Conservation (phyloP, 495 filamentous ascomycete species). For the Corynascus novoguineensis region DNA sequence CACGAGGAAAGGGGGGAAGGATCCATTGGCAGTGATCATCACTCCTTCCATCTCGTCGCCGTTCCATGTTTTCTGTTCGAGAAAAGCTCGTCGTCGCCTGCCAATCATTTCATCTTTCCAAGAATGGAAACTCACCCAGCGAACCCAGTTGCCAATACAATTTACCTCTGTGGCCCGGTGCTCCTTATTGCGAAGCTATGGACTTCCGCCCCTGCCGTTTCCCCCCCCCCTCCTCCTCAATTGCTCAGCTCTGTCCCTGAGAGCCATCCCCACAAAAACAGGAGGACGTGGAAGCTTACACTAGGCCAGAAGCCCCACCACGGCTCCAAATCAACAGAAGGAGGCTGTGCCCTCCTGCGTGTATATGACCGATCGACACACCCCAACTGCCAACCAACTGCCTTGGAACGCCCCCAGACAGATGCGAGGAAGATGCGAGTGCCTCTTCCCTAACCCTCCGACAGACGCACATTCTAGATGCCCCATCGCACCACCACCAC, state of each 20-base stretch:
- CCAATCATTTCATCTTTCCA: background rate
- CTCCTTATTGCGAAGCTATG: no score
- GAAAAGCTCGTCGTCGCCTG: background rate
- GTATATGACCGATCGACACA: conserved; percentile 8
- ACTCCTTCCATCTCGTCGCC: background rate
- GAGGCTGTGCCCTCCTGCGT: background rate
- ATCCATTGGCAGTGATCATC: background rate
- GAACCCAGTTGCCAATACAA: no score
- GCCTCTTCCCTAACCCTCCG: background rate
- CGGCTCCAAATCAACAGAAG: background rate
- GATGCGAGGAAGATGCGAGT: background rate
- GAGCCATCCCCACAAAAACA: background rate
- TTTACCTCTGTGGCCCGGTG: no score
- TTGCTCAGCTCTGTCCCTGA: background rate
- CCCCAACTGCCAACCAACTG: background rate
- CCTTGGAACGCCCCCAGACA: background rate
- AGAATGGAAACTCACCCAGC: no score
- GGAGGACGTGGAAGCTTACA: no score
- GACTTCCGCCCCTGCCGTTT: background rate
- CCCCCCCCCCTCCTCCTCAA: background rate
- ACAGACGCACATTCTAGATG: no score
- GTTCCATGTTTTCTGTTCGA: conserved; percentile 1
- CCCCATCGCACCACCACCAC: no score
- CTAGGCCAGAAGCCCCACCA: background rate
- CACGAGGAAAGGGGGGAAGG: no score